These are phyloP conservation scores for Aspergillus ruber DNA, from an alignment of 2,329 filamentous ascomycete species.

Conservation along the genomic window DNA sequence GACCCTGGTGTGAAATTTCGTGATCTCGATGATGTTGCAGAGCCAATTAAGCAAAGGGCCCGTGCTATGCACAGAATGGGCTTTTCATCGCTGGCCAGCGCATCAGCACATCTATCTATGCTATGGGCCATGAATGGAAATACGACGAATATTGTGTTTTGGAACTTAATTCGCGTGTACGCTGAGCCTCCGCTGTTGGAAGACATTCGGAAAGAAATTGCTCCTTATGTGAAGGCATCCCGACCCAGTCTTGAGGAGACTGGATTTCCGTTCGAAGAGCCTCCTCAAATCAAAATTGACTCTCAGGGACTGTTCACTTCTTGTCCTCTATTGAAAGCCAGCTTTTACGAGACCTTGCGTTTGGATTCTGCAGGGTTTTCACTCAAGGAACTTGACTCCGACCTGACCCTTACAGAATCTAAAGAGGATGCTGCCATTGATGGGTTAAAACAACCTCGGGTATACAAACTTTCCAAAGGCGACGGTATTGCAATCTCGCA, in stretches of 20 bases:
- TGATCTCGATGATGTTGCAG: conserved; percentile 45
- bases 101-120: conserved; percentile 41
- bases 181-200: conserved; percentile 34
- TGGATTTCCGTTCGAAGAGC: conserved; percentile 38
- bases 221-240: conserved; percentile 33
- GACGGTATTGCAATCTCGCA: conserved; percentile 41
- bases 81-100: conserved; percentile 32
- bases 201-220: conserved; percentile 42
- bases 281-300: conserved; percentile 38
- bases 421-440: conserved; percentile 29
- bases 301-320: conserved; percentile 34
- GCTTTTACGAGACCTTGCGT: conserved; percentile 42
- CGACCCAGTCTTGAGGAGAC: conserved; percentile 31
- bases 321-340: conserved; percentile 43
- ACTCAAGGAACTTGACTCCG: conserved; percentile 34
- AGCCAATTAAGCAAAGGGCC: conserved; percentile 39
- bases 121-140: conserved; percentile 53
- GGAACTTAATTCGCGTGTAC: conserved; percentile 45
- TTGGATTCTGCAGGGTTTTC: conserved; percentile 39
- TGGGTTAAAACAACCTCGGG: conserved; percentile 22
- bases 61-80: conserved; percentile 33
- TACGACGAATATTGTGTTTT: conserved; percentile 47
- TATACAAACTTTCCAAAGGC: conserved; percentile 37
- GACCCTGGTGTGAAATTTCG: conserved; percentile 39
- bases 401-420: conserved; percentile 35